Percentiles rank a stretch among this genome's conserved stretches.
phyloP scores from a whole-genome alignment of 75 land plant genomes.

The Cryptomeria japonica region DNA sequence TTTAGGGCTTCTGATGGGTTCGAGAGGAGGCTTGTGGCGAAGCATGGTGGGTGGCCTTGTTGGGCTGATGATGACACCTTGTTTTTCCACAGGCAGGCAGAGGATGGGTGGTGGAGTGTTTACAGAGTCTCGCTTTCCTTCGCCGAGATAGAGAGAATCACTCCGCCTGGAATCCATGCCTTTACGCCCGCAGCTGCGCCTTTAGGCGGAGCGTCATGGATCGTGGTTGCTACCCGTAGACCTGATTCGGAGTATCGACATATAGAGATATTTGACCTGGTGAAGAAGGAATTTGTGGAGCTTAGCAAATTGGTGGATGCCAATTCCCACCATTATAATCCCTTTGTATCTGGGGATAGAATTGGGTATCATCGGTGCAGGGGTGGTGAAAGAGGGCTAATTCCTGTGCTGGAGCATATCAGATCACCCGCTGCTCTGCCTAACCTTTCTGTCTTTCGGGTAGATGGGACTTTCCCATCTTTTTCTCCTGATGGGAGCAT shows the following conservation, averaged over 20 bases:
- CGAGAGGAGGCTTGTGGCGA: constrained; percentile 47
- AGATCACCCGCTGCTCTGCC: constrained; percentile 44
- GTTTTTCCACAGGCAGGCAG: constrained; percentile 69
- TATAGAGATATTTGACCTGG: constrained; percentile 71
- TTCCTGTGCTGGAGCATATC: constrained; percentile 50
- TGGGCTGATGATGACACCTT: constrained; percentile 81
- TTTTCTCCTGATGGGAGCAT: constrained; percentile 73
- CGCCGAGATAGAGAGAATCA: constrained; percentile 52
- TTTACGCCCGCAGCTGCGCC: constrained; percentile 81
- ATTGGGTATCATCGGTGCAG: constrained; percentile 89
- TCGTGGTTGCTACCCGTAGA: constrained; percentile 86
- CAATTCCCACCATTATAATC: constrained; percentile 71
- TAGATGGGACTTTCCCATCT: constrained; percentile 76
- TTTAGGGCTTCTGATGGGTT: constrained; percentile 75
- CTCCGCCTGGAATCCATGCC: constrained; percentile 86
- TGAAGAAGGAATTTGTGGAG: constrained; percentile 27
- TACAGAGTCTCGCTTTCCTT: constrained; percentile 38
- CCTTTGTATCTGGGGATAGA: constrained; percentile 60
- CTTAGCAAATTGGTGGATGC: constrained; percentile 50
- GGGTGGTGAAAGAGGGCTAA: constrained; percentile 23
- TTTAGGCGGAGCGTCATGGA: constrained; percentile 30
- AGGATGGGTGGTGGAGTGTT: constrained; percentile 81
- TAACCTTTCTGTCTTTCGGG: constrained; percentile 50
- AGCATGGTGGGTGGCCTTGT: constrained; percentile 90
- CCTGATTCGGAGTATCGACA: constrained; percentile 52